A percentile compares a stretch with the other conserved stretches of the same genome.
Evolutionary conservation across 2,329 filamentous ascomycete genomes (phyloP).

Genomic region (Aurifilum marmelostoma): DNA sequence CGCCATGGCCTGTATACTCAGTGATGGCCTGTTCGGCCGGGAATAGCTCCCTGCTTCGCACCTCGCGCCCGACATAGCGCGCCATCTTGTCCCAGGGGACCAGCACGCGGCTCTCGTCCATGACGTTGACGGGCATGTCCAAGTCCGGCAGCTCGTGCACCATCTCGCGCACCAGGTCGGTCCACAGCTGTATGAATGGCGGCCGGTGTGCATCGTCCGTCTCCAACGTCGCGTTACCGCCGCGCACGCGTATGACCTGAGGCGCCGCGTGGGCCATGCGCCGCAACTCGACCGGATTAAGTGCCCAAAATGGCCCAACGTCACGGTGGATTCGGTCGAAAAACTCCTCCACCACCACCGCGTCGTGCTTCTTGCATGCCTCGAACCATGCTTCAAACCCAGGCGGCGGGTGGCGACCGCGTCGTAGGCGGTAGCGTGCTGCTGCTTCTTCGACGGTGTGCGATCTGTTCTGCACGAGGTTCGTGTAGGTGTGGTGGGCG

Average conservation of each 20-base stretch:
- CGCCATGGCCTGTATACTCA: slow-evolving; percentile 45
- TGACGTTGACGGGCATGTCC: slow-evolving; percentile 67
- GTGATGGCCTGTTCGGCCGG: slow-evolving; percentile 48
- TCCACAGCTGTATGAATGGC: slow-evolving; percentile 53
- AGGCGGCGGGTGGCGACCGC: slow-evolving; percentile 53
- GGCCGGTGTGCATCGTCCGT: slow-evolving; percentile 47
- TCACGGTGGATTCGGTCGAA: slow-evolving; percentile 60
- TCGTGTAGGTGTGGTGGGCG: slow-evolving; percentile 44
- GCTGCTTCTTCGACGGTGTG: slow-evolving; percentile 50
- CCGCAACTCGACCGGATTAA: slow-evolving; percentile 43
- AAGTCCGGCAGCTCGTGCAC: slow-evolving; percentile 62
- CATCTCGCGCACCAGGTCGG: slow-evolving; percentile 53
- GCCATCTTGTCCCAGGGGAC: slow-evolving; percentile 61
- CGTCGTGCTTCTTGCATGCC: slow-evolving; percentile 46
- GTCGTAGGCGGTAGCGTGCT: slow-evolving; percentile 47
- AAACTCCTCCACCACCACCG: slow-evolving; percentile 51
- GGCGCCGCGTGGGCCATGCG: slow-evolving; percentile 46
- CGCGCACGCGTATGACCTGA: slow-evolving; percentile 51
- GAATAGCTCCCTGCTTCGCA: slow-evolving; percentile 47
- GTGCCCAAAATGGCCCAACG: slow-evolving; percentile 57
- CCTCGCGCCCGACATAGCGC: slow-evolving; percentile 52
- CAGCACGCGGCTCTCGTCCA: slow-evolving; percentile 65
- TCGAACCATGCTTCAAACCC: slow-evolving; percentile 52
- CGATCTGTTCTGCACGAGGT: slow-evolving; percentile 45
- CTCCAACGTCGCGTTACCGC: slow-evolving; percentile 43